Conservation (phyloP, 2,329 filamentous ascomycete genomes). For the Colletotrichum lini region DNA sequence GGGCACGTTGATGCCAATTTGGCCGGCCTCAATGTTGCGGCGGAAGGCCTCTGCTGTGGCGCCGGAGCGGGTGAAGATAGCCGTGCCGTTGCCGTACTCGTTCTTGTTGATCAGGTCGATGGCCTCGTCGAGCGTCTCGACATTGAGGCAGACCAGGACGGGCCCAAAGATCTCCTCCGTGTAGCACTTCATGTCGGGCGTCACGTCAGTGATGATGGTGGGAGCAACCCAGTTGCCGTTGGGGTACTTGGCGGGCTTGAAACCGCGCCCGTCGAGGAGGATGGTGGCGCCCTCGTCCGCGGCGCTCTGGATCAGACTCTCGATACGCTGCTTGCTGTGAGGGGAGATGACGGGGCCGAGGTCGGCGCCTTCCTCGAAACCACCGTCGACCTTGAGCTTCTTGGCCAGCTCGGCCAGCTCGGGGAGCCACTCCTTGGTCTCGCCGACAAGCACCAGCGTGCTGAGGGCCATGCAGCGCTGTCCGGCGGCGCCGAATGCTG, state of each 20-base stretch:
- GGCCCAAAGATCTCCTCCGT: conserved; percentile 89
- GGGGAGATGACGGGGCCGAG: conserved; percentile 87
- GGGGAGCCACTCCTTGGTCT: conserved; percentile 85
- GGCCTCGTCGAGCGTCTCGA: conserved; percentile 83
- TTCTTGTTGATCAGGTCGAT: conserved; percentile 87
- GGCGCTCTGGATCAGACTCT: conserved; percentile 80
- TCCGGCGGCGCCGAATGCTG: conserved; percentile 87
- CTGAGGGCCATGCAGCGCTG: conserved; percentile 91
- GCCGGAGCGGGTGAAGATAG: conserved; percentile 86
- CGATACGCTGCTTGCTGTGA: conserved; percentile 84
- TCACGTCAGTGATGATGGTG: conserved; percentile 87
- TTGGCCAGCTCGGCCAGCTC: conserved; percentile 85
- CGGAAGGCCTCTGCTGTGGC: conserved; percentile 85
- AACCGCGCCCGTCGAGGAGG: conserved; percentile 84
- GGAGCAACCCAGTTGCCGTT: conserved; percentile 89
- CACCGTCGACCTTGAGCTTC: conserved; percentile 80
- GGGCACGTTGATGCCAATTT: conserved; percentile 89
- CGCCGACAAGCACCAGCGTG: conserved; percentile 86
- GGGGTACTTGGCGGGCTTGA: conserved; percentile 82
- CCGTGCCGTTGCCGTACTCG: conserved; percentile 88
- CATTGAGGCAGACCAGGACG: conserved; percentile 85
- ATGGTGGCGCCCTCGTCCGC: conserved; percentile 87
- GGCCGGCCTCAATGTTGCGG: conserved; percentile 85
- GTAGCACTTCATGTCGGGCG: conserved; percentile 86
- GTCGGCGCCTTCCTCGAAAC: conserved; percentile 85